phyloP scores from a whole-genome alignment of 2,329 filamentous ascomycete genomes.

The Xylogone sp. region DNA sequence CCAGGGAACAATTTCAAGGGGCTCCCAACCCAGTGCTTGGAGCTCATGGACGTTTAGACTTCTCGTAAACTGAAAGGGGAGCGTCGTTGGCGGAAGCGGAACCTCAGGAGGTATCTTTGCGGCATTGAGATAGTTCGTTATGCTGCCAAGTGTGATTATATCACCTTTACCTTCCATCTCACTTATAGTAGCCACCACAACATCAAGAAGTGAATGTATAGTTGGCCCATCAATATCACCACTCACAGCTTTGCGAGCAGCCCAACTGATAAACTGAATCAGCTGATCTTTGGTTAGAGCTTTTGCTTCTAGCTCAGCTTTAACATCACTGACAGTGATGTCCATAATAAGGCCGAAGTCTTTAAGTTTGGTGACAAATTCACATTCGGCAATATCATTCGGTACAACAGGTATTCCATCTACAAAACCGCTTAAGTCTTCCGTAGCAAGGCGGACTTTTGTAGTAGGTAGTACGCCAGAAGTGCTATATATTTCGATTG shows the following conservation, averaged over 20 bases:
- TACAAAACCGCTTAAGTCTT: constrained; percentile 69
- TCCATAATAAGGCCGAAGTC: constrained; percentile 84
- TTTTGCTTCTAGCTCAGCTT: constrained; percentile 74
- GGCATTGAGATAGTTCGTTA: constrained; percentile 72
- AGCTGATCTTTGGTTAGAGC: constrained; percentile 77
- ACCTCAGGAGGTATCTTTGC: constrained; percentile 76
- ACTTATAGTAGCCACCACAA: constrained; percentile 69
- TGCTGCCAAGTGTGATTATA: constrained; percentile 72
- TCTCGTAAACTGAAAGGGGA: constrained; percentile 81
- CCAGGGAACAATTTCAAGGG: constrained; percentile 84
- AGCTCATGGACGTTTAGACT: constrained; percentile 64
- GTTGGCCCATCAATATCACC: constrained; percentile 68
- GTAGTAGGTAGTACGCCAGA: constrained; percentile 82
- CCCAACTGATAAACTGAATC: constrained; percentile 80
- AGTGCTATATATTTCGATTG: constrained; percentile 84
- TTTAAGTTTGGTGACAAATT: constrained; percentile 75
- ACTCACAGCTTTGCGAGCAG: constrained; percentile 65
- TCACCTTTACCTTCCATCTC: constrained; percentile 57
- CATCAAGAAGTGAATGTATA: constrained; percentile 69
- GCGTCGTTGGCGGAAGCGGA: constrained; percentile 75
- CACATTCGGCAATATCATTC: constrained; percentile 66
- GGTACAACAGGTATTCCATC: constrained; percentile 85
- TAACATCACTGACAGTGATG: constrained; percentile 84
- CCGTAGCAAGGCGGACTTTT: constrained; percentile 70
- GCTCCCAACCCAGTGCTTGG: constrained; percentile 79